Percentiles rank a stretch among this genome's conserved stretches.
Conservation (phyloP, 129 eudicot genomes). For the Pulicaria dysenterica region DNA sequence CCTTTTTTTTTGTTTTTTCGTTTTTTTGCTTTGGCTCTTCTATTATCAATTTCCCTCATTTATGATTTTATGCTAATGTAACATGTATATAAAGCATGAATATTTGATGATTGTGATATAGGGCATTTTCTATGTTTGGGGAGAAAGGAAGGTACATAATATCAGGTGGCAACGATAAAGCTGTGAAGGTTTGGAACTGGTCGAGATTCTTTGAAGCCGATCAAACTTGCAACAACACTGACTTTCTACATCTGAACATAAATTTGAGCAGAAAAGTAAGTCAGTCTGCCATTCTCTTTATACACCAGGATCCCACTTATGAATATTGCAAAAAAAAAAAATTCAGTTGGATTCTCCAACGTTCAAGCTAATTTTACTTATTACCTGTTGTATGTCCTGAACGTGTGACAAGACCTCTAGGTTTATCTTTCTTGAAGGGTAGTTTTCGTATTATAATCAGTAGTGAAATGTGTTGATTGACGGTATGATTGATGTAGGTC, state of each 20-base stretch:
- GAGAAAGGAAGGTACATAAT: constrained; percentile 89
- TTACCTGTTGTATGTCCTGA: too few relatives aligned
- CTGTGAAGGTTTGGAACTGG: constrained; percentile 98
- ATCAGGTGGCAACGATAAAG: constrained; percentile 90
- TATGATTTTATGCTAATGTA: background rate
- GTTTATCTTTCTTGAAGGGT: constrained; percentile 19
- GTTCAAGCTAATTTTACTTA: constrained; percentile 8
- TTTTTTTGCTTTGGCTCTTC: too few relatives aligned
- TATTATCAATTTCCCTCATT: background rate
- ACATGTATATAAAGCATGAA: background rate
- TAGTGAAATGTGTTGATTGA: background rate
- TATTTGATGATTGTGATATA: constrained; percentile 22
- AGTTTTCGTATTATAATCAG: constrained; percentile 9
- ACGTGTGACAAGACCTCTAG: background rate
- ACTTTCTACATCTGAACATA: constrained; percentile 57
- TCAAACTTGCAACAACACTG: constrained; percentile 33
- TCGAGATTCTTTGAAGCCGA: constrained; percentile 44
- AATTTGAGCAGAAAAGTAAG: constrained; percentile 76
- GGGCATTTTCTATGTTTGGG: constrained; percentile 87
- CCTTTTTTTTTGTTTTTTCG: too few relatives aligned
- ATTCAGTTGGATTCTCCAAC: background rate
- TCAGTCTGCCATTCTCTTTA: background rate
- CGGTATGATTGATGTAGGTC: constrained; percentile 48
- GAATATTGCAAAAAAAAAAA: background rate
- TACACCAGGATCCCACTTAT: background rate